Base-by-base conservation (phyloP, 352 stramenopile species). In the Saprolegnia diclina region DNA sequence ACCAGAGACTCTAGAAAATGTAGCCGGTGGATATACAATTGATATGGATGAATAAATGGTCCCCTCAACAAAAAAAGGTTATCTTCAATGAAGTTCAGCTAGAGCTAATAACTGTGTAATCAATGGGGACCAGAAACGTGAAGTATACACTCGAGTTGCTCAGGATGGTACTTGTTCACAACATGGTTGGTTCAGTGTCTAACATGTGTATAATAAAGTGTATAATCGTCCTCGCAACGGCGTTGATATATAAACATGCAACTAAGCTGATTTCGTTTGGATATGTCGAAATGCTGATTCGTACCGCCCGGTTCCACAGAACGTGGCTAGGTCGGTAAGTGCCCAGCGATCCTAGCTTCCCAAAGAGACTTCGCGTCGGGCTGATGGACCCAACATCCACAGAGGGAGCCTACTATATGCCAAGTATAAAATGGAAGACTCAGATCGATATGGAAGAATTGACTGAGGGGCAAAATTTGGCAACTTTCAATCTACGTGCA, bases 21-120 rank as follows among this genome's bases (percentile, higher is more conserved):
- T 37, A 61, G 63, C 63, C 63, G 40, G 26, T 10, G 5, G 5
- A 55, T 18, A 64, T 38, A 22, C n/a, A 62, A 62, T 35, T 14
- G 0, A 57, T 24, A 57, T 0, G 29, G 4, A 42, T 37, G 54
- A 18, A 48, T 38, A 57, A 56, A 37, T 24, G 18, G 37, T 61
- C 56, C 79, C 79, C 78, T 87, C 79, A 87, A 72, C 57, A 69
- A 74, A 67, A 74, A 67, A 48, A 75, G 26, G 45, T 16, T 69
- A 37, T 78, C 65, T 88, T 86, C 83, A 80, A 87, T 85, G 88
- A 79, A 85, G 70, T 89, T 93, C 83, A 82, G 83, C 80, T 93
- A 93, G 85, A 93, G 85, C 85, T 93, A 93, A 93, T 93, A 89
- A 87, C 79, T 89, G 74, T 83, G 68, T 64, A 54, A 90, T 92